Conservation (phyloP, 371 early-diverging fungal species). For the Syncephalastrum contaminatum region DNA sequence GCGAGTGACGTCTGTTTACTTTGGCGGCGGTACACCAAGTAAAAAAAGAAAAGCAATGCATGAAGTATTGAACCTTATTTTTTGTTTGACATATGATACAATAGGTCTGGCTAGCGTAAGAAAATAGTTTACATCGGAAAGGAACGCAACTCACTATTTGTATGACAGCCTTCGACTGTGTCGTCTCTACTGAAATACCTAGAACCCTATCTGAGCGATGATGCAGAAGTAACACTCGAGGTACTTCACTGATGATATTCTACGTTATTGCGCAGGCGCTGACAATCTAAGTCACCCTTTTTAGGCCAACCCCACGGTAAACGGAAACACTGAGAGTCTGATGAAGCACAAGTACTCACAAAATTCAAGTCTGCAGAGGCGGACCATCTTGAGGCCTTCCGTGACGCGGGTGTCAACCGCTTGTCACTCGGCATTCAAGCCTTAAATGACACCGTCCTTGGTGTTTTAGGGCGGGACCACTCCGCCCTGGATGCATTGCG, state of each 20-base stretch:
- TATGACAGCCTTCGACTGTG: constrained; percentile 10
- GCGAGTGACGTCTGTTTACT: constrained; percentile 64
- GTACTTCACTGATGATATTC: constrained; percentile 14
- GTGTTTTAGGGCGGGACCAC: constrained; percentile 71
- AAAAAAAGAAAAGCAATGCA: constrained; percentile 9
- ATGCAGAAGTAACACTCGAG: constrained; percentile 65
- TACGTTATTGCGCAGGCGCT: not conserved
- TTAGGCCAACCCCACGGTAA: constrained; percentile 70
- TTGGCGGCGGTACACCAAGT: constrained; percentile 68
- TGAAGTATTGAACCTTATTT: not conserved
- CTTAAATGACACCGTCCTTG: constrained; percentile 48
- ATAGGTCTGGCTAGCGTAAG: constrained; percentile 20
- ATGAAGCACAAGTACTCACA: not conserved
- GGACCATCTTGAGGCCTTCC: constrained; percentile 41
- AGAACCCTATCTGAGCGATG: not conserved
- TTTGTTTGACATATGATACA: constrained; percentile 7
- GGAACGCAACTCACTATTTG: not conserved
- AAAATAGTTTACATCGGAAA: not conserved
- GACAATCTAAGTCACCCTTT: not conserved
- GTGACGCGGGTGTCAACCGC: constrained; percentile 72
- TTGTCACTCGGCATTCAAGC: constrained; percentile 84
- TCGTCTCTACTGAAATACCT: constrained; percentile 1
- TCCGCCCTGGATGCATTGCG: constrained; percentile 56
- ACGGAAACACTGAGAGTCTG: not conserved
- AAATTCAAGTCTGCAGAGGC: constrained; percentile 47